Percentiles rank a stretch among this genome's conserved stretches.
These are phyloP conservation scores for Neopestalotiopsis sp. DNA, from an alignment of 2,329 filamentous ascomycete species.

Conservation along the genomic window DNA sequence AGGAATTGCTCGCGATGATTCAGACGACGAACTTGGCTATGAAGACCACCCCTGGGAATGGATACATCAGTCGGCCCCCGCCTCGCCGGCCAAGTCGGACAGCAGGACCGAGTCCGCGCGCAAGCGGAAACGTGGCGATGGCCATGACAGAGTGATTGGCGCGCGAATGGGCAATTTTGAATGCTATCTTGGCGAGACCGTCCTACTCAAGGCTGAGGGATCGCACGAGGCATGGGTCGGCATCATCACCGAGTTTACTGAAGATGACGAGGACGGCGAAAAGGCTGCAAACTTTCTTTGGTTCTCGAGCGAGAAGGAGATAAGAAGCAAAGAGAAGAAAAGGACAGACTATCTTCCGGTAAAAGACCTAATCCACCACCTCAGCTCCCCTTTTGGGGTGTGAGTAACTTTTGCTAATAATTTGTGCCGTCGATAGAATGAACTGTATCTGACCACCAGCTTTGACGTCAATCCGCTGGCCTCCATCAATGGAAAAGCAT, in stretches of 20 bases:
- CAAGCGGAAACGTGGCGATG: slow-evolving; percentile 42
- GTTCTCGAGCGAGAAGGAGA: slow-evolving; percentile 92
- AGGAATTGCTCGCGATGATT: slow-evolving; percentile 76
- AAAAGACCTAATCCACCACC: neutral
- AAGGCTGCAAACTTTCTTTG: slow-evolving; percentile 92
- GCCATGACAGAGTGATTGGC: slow-evolving; percentile 69
- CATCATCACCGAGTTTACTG: slow-evolving; percentile 81
- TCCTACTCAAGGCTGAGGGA: slow-evolving; percentile 87
- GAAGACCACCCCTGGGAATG: slow-evolving; percentile 81
- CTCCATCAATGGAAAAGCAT: slow-evolving; percentile 90
- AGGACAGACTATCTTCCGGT: slow-evolving; percentile 77
- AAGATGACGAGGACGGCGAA: slow-evolving; percentile 74
- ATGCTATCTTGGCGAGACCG: slow-evolving; percentile 81
- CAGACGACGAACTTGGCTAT: slow-evolving; percentile 82
- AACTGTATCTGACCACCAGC: slow-evolving; percentile 87
- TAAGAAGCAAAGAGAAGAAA: slow-evolving; percentile 83
- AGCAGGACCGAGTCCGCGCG: slow-evolving; percentile 25
- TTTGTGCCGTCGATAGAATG: slow-evolving; percentile 62
- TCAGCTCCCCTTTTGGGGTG: no score
- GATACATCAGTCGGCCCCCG: slow-evolving; percentile 63
- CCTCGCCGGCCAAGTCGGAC: slow-evolving; percentile 14
- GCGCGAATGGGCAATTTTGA: slow-evolving; percentile 83
- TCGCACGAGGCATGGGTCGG: slow-evolving; percentile 91
- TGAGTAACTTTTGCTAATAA: neutral
- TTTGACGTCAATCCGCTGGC: slow-evolving; percentile 87